A percentile compares a stretch with the other conserved stretches of the same genome.
These are phyloP conservation scores for Sporobolus alterniflorus DNA, from an alignment of 202 grass and related monocot species.

Conservation along the genomic window DNA sequence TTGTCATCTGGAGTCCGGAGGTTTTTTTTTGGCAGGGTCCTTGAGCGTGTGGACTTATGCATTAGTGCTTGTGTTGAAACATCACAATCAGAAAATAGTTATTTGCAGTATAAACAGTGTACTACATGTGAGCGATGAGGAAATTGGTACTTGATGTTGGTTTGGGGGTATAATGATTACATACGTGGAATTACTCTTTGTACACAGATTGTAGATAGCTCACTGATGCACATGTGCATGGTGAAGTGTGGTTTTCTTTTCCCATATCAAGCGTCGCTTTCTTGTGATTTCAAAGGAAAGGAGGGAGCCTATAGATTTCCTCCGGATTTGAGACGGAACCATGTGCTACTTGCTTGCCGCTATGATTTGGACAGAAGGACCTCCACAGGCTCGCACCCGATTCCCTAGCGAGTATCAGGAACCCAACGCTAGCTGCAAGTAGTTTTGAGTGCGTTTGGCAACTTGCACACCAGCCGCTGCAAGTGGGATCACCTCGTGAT, in stretches of 20 bases:
- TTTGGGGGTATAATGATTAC: constrained; percentile 22
- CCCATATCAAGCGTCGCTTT: not conserved
- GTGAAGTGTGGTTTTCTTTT: not conserved
- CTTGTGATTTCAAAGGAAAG: not conserved
- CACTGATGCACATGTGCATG: not conserved
- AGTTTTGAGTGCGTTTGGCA: no score
- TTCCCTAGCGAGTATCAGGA: not conserved
- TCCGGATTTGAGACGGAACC: no score
- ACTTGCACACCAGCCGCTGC: not conserved
- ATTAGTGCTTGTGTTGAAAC: constrained; percentile 1
- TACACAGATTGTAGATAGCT: constrained; percentile 51
- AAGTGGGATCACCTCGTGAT: not conserved
- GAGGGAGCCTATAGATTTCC: no score
- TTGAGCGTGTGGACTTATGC: not conserved
- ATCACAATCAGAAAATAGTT: not conserved
- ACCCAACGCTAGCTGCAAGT: no score
- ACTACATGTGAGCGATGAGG: no score
- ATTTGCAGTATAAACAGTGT: not conserved
- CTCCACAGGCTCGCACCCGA: not conserved
- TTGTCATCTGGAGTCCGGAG: not conserved
- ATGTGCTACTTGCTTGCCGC: no score
- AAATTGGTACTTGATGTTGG: constrained; percentile 37
- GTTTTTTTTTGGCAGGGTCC: not conserved
- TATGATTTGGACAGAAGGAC: not conserved
- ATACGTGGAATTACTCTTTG: constrained; percentile 34